A percentile compares a stretch with the other conserved stretches of the same genome.
These are phyloP conservation scores for Mucor sp. DNA, from an alignment of 371 early-diverging fungal genomes.

Conservation along the genomic window DNA sequence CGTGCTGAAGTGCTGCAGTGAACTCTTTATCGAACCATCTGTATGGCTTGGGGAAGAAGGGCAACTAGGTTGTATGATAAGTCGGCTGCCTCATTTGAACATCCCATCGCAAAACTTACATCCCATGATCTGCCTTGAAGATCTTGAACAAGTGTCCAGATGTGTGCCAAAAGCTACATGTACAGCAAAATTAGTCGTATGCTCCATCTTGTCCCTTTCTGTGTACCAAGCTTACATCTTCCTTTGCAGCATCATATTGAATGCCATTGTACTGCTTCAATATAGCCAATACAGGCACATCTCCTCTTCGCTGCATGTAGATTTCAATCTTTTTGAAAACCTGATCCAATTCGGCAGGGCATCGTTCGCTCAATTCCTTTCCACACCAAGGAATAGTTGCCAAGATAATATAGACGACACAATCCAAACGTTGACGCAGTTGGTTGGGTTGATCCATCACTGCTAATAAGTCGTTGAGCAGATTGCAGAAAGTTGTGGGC, in stretches of 20 bases:
- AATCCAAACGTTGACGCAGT: conserved; percentile 68
- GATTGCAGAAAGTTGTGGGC: conserved; percentile 61
- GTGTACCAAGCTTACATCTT: conserved; percentile 50
- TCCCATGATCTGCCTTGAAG: conserved; percentile 66
- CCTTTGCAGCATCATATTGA: conserved; percentile 46
- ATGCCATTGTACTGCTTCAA: conserved; percentile 58
- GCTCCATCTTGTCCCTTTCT: neutral
- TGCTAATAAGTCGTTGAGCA: conserved; percentile 63
- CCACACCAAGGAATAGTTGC: conserved; percentile 80
- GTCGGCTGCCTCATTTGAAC: neutral
- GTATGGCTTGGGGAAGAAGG: conserved; percentile 61
- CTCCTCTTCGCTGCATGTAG: conserved; percentile 65
- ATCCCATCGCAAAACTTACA: conserved; percentile 32
- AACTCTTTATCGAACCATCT: conserved; percentile 60
- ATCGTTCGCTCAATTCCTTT: conserved; percentile 55
- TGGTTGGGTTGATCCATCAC: conserved; percentile 60
- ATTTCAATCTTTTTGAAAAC: conserved; percentile 58
- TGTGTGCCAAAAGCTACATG: conserved; percentile 59
- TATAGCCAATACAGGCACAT: conserved; percentile 46
- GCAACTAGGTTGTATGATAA: conserved; percentile 9
- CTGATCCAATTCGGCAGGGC: conserved; percentile 60
- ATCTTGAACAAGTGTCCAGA: conserved; percentile 71
- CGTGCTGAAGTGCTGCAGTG: conserved; percentile 65
- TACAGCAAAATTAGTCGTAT: neutral
- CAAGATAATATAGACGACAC: conserved; percentile 71